Base-by-base conservation (phyloP, 768 basidiomycete species). In the Galerina sulciceps region DNA sequence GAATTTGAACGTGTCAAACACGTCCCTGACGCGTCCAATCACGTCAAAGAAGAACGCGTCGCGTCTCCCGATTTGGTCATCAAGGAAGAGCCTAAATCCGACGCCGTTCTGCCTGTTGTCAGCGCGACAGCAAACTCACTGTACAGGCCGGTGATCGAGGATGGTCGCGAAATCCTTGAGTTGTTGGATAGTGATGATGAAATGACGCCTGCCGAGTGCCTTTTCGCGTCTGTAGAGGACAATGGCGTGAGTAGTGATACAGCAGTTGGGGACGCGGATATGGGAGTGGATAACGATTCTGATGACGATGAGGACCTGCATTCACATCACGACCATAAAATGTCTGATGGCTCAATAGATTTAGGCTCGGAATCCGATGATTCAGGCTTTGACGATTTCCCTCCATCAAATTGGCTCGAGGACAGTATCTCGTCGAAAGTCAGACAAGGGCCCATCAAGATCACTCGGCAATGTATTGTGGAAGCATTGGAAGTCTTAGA, bases 401-500 rank as follows among this genome's bases (percentile, higher is more conserved):
- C 6, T 3, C 4, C 26, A 26, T 26, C 26, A 26, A 26, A 26
- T 23, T 59, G 58, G 58, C 42, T 45, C 2, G 58, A 59, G 18
- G 9, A 31, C 10, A 18, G 45, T 11, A 46, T 59, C 13, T 26
- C 41, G 6, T 59, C 51, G 2, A 14, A 14, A 13, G 51, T 53
- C 45, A 48, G 14, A 1, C 14, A 41, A 6, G 43, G 37, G 22
- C 50, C 53, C n/a, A 36, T 53, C 20, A 37, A 43, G n/a, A 44
- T 69, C 5, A 65, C 64, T 1, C 10, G 26, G 23, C 50, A 59
- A 10, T 45, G 58, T 4, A 58, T 18, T 1, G 66, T 69, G 3
- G 44, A 63, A 53, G 37, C 41, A 18, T 67, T 13, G 26, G 26
- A 26, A 26, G 26, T 26, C 4, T 26, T 26, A 6, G 64, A 69